These are phyloP conservation scores for Bimuria novae-zelandiae DNA, from an alignment of 2,329 filamentous ascomycete genomes.

Conservation along the genomic window DNA sequence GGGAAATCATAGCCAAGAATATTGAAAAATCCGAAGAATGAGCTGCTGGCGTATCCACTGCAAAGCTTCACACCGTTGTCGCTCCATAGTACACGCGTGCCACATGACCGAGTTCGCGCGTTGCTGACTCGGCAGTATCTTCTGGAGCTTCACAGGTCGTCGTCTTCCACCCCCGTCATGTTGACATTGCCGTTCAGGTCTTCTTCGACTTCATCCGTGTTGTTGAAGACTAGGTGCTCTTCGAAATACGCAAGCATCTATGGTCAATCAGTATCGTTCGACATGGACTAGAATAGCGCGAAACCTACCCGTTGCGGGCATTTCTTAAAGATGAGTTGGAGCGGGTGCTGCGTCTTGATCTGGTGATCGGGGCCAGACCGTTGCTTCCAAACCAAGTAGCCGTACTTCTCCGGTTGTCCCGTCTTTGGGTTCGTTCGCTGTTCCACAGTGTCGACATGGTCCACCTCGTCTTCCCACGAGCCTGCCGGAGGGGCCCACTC, in stretches of 20 bases:
- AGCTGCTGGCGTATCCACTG: background rate
- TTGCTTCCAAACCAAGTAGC: slow-evolving; percentile 73
- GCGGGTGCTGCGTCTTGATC: slow-evolving; percentile 73
- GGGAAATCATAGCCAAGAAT: no score
- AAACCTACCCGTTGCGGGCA: slow-evolving; percentile 71
- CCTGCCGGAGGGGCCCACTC: slow-evolving; percentile 71
- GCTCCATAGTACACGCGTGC: background rate
- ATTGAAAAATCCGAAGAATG: background rate
- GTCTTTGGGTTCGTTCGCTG: slow-evolving; percentile 54
- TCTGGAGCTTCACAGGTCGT: background rate
- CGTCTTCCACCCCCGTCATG: slow-evolving; percentile 4
- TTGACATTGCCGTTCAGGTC: slow-evolving; percentile 19
- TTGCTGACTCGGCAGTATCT: background rate
- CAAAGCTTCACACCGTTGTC: background rate
- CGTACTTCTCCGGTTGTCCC: slow-evolving; percentile 60
- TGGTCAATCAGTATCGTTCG: slow-evolving; percentile 9
- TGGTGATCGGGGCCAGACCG: slow-evolving; percentile 51
- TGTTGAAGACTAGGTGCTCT: slow-evolving; percentile 48
- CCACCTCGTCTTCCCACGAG: slow-evolving; percentile 76
- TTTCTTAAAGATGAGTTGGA: slow-evolving; percentile 70
- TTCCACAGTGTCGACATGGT: slow-evolving; percentile 72
- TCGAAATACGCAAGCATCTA: slow-evolving; percentile 56
- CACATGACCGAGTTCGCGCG: background rate
- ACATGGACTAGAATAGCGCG: background rate
- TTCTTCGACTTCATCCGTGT: slow-evolving; percentile 11